Evolutionary conservation across 2,329 filamentous ascomycete species (phyloP), one percentile per base, ranked within the genome.

Genomic region (Sporothrix pseudoabietina): DNA sequence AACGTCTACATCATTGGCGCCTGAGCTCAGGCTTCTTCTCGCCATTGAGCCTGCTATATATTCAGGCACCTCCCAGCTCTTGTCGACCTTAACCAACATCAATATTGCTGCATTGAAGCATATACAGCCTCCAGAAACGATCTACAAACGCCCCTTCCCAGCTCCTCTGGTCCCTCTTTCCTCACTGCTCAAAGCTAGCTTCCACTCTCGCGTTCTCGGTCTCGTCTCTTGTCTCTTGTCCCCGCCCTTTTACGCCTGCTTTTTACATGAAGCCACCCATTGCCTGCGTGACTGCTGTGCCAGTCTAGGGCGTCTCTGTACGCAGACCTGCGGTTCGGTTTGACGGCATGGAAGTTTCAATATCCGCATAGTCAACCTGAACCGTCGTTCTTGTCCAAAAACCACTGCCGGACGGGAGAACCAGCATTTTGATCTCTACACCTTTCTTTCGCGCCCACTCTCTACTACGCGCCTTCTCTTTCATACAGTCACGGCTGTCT

Each of bases 261-360:
- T 10, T 63, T 69, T 80, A 79, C 77, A 78, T 79, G 78, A 80
- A 77, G 77, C 77, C 74, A 76, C 71, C 72, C 76, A 71, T 74
- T 75, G 71, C 77, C 76, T 68, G 49, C 66, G 22, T 63, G 26
- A 52, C 59, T 55, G 75, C 65, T 77, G 66, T 61, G 69, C 41
- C 71, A 61, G 44, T 35, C 39, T 54, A 69, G 41, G 61, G 54
- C 49, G 70, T 69, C 49, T 26, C 47, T 69, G 66, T 71, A 74
- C 66, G 65, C 72, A 76, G 80, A 77, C 79, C 78, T 75, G 75
- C 78, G 74, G 75, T 76, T 75, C 75, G 77, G 78, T 76, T 77
- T 78, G 78, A 77, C 80, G 82, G 81, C 80, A 84, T 84, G 82
- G 82, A 79, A 80, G 73, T 78, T 77, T 78, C 78, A 80, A 80